Conservation (phyloP, 768 basidiomycete genomes). For the Kwoniella botswanensis region DNA sequence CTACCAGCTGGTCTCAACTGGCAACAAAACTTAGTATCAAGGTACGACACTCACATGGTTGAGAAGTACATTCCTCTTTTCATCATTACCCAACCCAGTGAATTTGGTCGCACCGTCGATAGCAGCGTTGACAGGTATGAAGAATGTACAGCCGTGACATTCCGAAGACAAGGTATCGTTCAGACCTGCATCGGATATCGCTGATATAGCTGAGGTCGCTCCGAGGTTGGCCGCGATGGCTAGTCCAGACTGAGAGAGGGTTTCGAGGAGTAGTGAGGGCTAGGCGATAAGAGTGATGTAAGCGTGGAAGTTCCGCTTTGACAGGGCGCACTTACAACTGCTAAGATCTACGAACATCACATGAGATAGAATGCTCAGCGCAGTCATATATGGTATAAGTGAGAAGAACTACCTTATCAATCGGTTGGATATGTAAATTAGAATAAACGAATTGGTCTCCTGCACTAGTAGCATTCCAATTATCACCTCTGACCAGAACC, state of each 20-base stretch:
- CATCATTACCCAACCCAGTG: not conserved
- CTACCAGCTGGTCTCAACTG: too few relatives aligned
- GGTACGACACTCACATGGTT: conserved; percentile 32
- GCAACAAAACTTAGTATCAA: not conserved
- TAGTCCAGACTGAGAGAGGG: conserved; percentile 22
- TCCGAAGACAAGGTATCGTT: conserved; percentile 17
- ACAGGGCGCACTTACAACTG: not conserved
- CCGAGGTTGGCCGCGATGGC: conserved; percentile 22
- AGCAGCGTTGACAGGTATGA: conserved; percentile 37
- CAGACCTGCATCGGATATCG: conserved; percentile 15
- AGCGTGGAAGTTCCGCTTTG: not conserved
- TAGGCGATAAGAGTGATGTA: not conserved
- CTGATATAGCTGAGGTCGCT: conserved; percentile 10
- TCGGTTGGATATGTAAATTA: conserved; percentile 40
- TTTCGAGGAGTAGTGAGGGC: conserved; percentile 35
- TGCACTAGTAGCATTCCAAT: conserved; percentile 39
- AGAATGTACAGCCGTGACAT: conserved; percentile 42
- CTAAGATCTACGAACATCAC: conserved; percentile 9
- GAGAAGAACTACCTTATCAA: conserved; percentile 34
- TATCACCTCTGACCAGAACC: conserved; percentile 36
- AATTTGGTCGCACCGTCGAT: conserved; percentile 16
- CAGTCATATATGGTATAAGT: not conserved
- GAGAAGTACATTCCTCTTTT: conserved; percentile 23
- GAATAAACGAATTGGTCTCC: conserved; percentile 19
- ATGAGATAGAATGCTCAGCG: not conserved